These are phyloP conservation scores for Urochloa ruziziensis DNA, from an alignment of 176 grass and related monocot genomes.

Conservation along the genomic window DNA sequence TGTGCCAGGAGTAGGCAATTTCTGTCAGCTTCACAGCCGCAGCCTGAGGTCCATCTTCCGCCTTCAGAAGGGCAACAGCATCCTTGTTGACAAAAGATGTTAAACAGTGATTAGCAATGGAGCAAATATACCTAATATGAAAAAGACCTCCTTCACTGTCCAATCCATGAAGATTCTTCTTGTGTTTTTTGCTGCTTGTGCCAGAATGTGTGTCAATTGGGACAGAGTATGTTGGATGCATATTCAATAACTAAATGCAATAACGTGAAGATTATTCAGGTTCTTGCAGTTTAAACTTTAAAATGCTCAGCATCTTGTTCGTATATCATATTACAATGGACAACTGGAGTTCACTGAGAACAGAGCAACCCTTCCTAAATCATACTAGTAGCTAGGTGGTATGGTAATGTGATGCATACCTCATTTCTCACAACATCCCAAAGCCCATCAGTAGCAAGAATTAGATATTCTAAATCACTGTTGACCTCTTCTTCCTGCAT, in stretches of 20 bases:
- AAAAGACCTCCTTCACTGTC: neutral
- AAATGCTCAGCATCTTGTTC: neutral
- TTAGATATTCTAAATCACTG: constrained; percentile 60
- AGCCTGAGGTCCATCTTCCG: constrained; percentile 46
- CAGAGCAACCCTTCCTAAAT: neutral
- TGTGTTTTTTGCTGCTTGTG: neutral
- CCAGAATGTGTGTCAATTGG: neutral
- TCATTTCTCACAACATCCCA: constrained; percentile 84
- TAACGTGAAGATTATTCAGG: too few species aligned
- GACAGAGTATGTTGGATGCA: neutral
- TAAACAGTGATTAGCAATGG: constrained; percentile 10
- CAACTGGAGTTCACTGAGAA: neutral
- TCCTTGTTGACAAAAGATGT: constrained; percentile 45
- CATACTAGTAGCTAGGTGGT: neutral
- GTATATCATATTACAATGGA: neutral
- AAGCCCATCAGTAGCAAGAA: constrained; percentile 86
- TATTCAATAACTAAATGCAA: neutral
- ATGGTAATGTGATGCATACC: constrained; percentile 28
- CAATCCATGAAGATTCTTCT: neutral
- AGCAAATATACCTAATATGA: neutral
- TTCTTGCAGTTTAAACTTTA: neutral
- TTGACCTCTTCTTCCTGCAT: constrained; percentile 60
- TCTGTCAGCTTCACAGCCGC: constrained; percentile 64
- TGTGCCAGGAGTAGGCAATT: constrained; percentile 37
- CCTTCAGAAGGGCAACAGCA: constrained; percentile 50